Evolutionary conservation across 306 rosid species (phyloP).

Genomic region (Cercis canadensis): DNA sequence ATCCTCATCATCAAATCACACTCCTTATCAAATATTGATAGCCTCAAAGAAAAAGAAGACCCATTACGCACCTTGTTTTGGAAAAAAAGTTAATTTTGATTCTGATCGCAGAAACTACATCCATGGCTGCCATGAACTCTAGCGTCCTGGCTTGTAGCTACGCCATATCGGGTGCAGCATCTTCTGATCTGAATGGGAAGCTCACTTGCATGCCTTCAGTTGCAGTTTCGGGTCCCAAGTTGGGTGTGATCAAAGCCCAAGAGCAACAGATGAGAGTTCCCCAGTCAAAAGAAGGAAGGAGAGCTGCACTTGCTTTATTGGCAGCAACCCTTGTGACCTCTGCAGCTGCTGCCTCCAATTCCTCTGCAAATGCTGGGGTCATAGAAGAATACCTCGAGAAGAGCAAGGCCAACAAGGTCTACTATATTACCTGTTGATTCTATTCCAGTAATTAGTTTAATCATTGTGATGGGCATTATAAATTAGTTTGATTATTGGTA

Average conservation of each 20-base stretch:
- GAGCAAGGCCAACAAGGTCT: conserved; percentile 94
- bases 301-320: conserved; percentile 66
- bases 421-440: neutral
- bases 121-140: conserved; percentile 87
- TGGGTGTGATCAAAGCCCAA: conserved; percentile 68
- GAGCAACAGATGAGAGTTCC: conserved; percentile 47
- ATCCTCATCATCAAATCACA: conserved; percentile 36
- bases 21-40: conserved; percentile 44
- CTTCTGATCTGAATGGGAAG: conserved; percentile 57
- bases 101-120: conserved; percentile 18
- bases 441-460: no score
- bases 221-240: conserved; percentile 44
- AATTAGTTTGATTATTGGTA: neutral
- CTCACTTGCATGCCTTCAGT: conserved; percentile 46
- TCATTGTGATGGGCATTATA: no score
- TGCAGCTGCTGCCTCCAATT: conserved; percentile 50
- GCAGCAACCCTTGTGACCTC: conserved; percentile 71
- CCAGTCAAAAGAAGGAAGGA: conserved; percentile 58
- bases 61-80: no score
- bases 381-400: conserved; percentile 83
- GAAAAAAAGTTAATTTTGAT: neutral
- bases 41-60: conserved; percentile 22
- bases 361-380: conserved; percentile 78
- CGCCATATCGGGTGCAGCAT: conserved; percentile 62
- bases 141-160: conserved; percentile 77